Evolutionary conservation across 768 basidiomycete genomes (phyloP).

Genomic region (Cystobasidium onofrii): DNA sequence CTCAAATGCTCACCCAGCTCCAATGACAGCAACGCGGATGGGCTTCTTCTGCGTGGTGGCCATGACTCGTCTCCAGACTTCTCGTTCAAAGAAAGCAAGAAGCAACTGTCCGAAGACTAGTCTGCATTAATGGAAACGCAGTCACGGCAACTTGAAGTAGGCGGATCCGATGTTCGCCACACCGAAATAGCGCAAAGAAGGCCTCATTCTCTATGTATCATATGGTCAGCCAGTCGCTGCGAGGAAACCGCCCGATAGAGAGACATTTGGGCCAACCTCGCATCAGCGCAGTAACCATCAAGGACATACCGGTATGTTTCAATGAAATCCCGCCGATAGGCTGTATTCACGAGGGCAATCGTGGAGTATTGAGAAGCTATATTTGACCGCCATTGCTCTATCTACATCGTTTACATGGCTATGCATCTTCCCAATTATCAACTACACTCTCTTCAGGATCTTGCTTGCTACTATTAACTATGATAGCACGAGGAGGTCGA

Average conservation of each 20-base stretch:
- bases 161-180: background rate
- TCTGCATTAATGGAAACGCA: too few relatives aligned
- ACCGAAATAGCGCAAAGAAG: background rate
- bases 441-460: background rate
- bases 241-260: too few relatives aligned
- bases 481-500: constrained; percentile 18
- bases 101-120: too few relatives aligned
- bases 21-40: constrained; percentile 20
- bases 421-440: constrained; percentile 24
- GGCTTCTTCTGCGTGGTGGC: background rate
- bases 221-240: background rate
- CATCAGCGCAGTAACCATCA: too few relatives aligned
- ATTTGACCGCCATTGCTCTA: too few relatives aligned
- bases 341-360: too few relatives aligned
- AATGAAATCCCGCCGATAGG: too few relatives aligned
- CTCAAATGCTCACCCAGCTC: constrained; percentile 25
- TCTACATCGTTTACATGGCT: too few relatives aligned
- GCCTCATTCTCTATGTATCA: too few relatives aligned
- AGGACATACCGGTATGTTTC: too few relatives aligned
- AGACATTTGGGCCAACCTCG: too few relatives aligned
- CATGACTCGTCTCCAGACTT: background rate
- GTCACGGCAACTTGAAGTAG: background rate
- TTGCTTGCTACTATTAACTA: background rate
- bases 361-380: too few relatives aligned
- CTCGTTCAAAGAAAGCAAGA: background rate